phyloP scores from a whole-genome alignment of 2,329 filamentous ascomycete species.

The Calonectria ilicicola region DNA sequence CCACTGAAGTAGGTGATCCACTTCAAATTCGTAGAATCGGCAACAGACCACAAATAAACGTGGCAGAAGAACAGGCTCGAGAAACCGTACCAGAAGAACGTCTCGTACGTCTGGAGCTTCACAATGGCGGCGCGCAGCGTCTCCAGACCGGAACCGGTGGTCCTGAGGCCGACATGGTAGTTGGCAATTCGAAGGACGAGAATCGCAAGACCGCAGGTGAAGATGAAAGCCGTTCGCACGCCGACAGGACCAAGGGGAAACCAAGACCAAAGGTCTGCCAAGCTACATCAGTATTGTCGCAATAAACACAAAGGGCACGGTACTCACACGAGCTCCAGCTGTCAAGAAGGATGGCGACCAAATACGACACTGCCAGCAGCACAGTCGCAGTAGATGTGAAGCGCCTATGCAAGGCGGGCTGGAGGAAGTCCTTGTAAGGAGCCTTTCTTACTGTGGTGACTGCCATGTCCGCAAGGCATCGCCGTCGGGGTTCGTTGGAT shows the following conservation, averaged over 20 bases:
- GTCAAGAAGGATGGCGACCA: conserved; percentile 77
- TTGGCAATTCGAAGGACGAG: conserved; percentile 89
- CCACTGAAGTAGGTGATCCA: conserved; percentile 79
- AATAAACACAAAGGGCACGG: neutral
- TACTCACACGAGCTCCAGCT: conserved; percentile 76
- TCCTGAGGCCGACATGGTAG: conserved; percentile 80
- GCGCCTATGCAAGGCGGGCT: conserved; percentile 86
- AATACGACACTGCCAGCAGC: conserved; percentile 78
- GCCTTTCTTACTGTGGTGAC: conserved; percentile 65
- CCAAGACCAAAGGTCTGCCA: conserved; percentile 83
- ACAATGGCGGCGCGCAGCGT: conserved; percentile 71
- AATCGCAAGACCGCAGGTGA: conserved; percentile 79
- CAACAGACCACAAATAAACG: conserved; percentile 80
- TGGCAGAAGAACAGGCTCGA: conserved; percentile 86
- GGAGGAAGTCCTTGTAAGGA: conserved; percentile 89
- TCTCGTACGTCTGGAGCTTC: conserved; percentile 73
- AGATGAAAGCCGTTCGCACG: conserved; percentile 80
- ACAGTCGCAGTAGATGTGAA: conserved; percentile 83
- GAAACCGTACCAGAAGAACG: conserved; percentile 79
- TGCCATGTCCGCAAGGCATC: conserved; percentile 65
- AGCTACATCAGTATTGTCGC: conserved; percentile 25
- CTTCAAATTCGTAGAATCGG: conserved; percentile 70
- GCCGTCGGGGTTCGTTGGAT: conserved; percentile 44
- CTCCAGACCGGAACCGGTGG: conserved; percentile 75
- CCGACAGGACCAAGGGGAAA: conserved; percentile 84